Percentiles rank a stretch among this genome's conserved stretches.
These are phyloP conservation scores for Microcyclospora pomicola DNA, from an alignment of 2,329 filamentous ascomycete species.

Conservation along the genomic window DNA sequence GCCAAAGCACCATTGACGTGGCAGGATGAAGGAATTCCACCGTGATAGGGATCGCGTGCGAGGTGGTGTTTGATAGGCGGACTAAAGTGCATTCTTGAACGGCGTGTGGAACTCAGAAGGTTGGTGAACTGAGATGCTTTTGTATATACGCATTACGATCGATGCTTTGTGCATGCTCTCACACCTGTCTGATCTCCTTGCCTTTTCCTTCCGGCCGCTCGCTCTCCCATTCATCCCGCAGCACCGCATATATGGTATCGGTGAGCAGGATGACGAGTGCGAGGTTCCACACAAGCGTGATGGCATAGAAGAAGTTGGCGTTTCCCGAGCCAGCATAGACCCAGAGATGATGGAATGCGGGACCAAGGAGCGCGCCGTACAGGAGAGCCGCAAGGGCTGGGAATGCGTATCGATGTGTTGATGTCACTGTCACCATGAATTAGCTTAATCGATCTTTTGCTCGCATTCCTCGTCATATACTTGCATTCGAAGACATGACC, in stretches of 20 bases:
- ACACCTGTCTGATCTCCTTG: constrained; percentile 77
- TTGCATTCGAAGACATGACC: constrained; percentile 75
- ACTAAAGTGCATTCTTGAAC: no score
- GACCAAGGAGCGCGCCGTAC: constrained; percentile 78
- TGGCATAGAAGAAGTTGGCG: constrained; percentile 98
- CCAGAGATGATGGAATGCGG: constrained; percentile 94
- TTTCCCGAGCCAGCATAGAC: constrained; percentile 96
- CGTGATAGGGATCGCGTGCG: no score
- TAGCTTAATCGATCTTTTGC: background rate
- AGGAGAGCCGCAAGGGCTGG: constrained; percentile 69
- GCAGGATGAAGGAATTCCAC: no score
- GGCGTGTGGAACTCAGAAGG: no score
- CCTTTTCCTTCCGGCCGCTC: constrained; percentile 82
- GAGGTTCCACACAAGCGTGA: constrained; percentile 95
- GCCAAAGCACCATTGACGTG: no score
- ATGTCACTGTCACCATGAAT: constrained; percentile 48
- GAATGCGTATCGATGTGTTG: constrained; percentile 60
- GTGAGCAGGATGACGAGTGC: constrained; percentile 76
- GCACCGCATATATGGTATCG: constrained; percentile 73
- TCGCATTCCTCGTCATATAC: constrained; percentile 18
- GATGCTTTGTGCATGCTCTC: no score
- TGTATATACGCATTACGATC: no score
- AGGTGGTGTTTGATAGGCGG: no score
- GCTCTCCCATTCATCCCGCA: constrained; percentile 87
- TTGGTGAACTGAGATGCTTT: no score